Evolutionary conservation across 345 rosid genomes (phyloP).

Genomic region (Populus davidiana): DNA sequence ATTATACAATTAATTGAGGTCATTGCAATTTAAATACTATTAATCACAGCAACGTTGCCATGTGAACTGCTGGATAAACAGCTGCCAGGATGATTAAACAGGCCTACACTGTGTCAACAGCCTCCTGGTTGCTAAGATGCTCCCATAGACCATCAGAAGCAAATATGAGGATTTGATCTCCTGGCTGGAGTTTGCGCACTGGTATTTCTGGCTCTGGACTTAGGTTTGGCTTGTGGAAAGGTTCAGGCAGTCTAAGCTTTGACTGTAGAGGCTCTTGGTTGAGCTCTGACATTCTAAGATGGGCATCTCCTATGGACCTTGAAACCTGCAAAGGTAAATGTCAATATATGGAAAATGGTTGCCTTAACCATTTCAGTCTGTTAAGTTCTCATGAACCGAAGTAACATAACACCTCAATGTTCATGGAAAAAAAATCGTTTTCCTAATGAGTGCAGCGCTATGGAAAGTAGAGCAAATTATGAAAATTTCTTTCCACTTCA

Average conservation of each 20-base stretch:
- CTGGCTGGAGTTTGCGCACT: slow-evolving; percentile 48
- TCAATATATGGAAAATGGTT: not conserved
- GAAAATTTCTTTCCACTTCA: not conserved
- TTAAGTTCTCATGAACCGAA: not conserved
- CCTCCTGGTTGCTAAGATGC: slow-evolving; percentile 68
- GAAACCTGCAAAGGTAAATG: slow-evolving; percentile 48
- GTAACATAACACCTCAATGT: not conserved
- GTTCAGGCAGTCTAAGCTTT: slow-evolving; percentile 51
- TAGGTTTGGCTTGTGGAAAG: slow-evolving; percentile 50
- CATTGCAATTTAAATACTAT: too few species aligned
- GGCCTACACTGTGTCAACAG: too few species aligned
- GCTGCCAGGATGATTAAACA: too few species aligned
- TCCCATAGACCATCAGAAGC: slow-evolving; percentile 97
- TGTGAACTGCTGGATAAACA: too few species aligned
- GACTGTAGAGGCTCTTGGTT: slow-evolving; percentile 63
- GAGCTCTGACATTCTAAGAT: slow-evolving; percentile 72
- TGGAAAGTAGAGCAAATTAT: not conserved
- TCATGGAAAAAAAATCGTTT: not conserved
- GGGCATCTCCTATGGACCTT: slow-evolving; percentile 82
- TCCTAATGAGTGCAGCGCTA: not conserved
- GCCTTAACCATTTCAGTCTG: not conserved
- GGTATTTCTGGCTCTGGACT: too few species aligned
- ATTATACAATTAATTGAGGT: too few species aligned
- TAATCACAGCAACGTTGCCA: too few species aligned
- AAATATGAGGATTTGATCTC: slow-evolving; percentile 69